Base-by-base conservation (phyloP, 768 basidiomycete species). In the Tylopilus rubrobrunneus region DNA sequence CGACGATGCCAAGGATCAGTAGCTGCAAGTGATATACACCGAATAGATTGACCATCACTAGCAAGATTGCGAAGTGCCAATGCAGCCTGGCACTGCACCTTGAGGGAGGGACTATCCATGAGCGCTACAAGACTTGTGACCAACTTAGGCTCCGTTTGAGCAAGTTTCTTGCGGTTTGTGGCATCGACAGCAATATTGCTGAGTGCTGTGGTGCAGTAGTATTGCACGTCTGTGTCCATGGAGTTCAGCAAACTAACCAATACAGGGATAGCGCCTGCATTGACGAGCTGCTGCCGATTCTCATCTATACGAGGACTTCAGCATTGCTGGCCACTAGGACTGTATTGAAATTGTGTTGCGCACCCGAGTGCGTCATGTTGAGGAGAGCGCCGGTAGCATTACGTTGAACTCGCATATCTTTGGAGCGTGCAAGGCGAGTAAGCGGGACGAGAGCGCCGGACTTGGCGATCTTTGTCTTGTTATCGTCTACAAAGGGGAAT, bases 381-480 rank as follows among this genome's bases (percentile, higher is more conserved):
- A 99, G 78, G 53, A 99, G 76, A 39, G 97, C 97, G 8, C 97
- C 97, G 2, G 97, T 99, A 11, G 97, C 97, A 67, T 99, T 99
- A 56, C 97, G 82, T 71, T 99, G 97, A 4, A 99, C 97, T 11
- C 97, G 84, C 96, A 99, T 98, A 70, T 99, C 97, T 74, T 98
- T 98, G 23, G 93, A 97, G 58, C 92, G 86, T 31, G 97, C 97
- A 41, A 99, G 80, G 47, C 97, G 83, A 42, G 97, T 98, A 36
- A 99, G 83, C 23, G 97, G 97, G 21, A 97, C 92, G 51, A 99
- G 78, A n/a, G 97, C 97, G 44, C 97, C 97, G 10, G 94, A 97
- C 79, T 98, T 98, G 39, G 97, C 97, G 52, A 99, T 99, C 81
- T 96, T 97, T 48, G 93, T 97, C 81, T 99, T 99, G 80, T 99